Conservation (phyloP, 2,329 filamentous ascomycete species). For the Ophiostoma montium region DNA sequence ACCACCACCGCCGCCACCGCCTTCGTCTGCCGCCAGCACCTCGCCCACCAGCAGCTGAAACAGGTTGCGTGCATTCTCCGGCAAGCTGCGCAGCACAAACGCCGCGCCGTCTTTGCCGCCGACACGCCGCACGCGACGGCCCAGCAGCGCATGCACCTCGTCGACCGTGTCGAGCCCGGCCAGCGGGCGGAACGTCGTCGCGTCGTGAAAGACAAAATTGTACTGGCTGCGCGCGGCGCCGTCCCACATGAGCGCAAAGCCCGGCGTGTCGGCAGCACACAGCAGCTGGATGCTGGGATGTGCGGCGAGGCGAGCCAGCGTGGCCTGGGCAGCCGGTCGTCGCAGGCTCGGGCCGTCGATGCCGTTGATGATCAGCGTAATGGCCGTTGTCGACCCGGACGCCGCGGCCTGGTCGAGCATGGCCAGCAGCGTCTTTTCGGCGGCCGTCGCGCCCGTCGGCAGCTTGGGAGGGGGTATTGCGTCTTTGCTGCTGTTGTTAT, state of each 20-base stretch:
- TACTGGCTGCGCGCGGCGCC: constrained; percentile 53
- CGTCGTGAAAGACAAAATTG: constrained; percentile 86
- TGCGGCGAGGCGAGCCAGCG: constrained; percentile 62
- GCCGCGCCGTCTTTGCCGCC: constrained; percentile 84
- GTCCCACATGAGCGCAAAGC: constrained; percentile 83
- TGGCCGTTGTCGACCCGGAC: constrained; percentile 19
- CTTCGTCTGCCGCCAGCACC: constrained; percentile 57
- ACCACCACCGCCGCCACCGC: constrained; percentile 31
- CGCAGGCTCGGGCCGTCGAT: constrained; percentile 71
- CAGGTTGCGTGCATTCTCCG: constrained; percentile 79
- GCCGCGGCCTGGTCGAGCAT: constrained; percentile 37
- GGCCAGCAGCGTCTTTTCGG: constrained; percentile 51
- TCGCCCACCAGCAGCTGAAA: constrained; percentile 78
- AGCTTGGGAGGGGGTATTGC: constrained; percentile 31
- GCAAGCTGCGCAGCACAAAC: constrained; percentile 79
- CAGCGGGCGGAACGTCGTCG: constrained; percentile 74
- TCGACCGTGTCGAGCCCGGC: constrained; percentile 61
- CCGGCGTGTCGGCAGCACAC: constrained; percentile 75
- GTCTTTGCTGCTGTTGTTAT: neutral
- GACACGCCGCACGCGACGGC: constrained; percentile 62
- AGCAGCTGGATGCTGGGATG: constrained; percentile 60
- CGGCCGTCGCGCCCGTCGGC: constrained; percentile 48
- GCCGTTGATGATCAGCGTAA: constrained; percentile 71
- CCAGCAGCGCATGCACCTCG: constrained; percentile 75
- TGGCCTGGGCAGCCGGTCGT: constrained; percentile 50